Base-by-base conservation (phyloP, 2,329 filamentous ascomycete species). In the Tolypocladium endophyticum region DNA sequence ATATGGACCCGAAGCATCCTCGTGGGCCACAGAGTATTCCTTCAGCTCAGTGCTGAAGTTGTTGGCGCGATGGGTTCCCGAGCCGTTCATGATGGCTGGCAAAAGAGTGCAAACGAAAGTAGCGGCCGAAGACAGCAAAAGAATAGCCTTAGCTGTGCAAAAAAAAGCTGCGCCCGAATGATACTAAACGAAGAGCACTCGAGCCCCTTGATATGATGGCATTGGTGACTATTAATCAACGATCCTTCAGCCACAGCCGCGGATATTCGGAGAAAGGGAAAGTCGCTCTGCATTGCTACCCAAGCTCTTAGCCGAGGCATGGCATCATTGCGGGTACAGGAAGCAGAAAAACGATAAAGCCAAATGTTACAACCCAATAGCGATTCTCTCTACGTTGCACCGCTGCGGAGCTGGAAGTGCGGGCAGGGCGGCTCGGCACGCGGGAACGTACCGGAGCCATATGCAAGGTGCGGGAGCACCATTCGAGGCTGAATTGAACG, bases 31-130 rank as follows among this genome's bases (percentile, higher is more conserved):
- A 0, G 74, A 74, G 61, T 74, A 77, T 30, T 76, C 74, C 0
- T 69, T 73, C 20, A 77, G 67, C 23, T 73, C 72, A 2, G 75
- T 76, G 61, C 73, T 76, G 68, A 75, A 75, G 66, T 74, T 76
- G 45, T 74, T 76, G 12, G 47, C 14, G 16, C 14, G 25, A 4
- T 23, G 35, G 33, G 28, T 16, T 9, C 7, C 18, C n/a, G 47
- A n/a, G 18, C 20, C 45, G 25, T 50, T 12, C 47, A 52, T 52
- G 4, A 20, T 33, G 47, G 25, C 4, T 8, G 4, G 14, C 4
- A 18, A 11, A 28, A 50, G 45, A 11, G 28, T 28, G 25, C 45
- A 18, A 50, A 16, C 14, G 30, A 50, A 7, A 30, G 45, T 11
- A 50, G 7, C 6, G 25, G 12, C 23, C 30, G 3, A 25, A 16